Evolutionary conservation across 2,329 filamentous ascomycete species (phyloP), one percentile per base, ranked within the genome.

Genomic region (Penicillium sp.): DNA sequence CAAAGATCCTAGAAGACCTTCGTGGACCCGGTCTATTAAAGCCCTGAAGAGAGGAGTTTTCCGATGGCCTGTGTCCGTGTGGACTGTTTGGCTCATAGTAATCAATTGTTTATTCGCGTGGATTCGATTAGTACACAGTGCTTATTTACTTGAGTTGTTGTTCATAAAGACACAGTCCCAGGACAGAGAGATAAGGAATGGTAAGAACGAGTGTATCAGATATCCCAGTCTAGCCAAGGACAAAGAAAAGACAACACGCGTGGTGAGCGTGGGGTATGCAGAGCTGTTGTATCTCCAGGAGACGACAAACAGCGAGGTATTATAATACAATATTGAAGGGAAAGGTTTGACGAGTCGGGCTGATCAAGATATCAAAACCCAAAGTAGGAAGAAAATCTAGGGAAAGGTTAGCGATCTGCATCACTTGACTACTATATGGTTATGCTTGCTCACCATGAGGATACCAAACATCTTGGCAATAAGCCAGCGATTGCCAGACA

Each of bases 401-500:
- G 52, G 1, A 6, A 40, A 19, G 33, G 60, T 67, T 60, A 65
- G 57, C 19, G 10, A 25, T 13, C 4, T 26, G 14, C 11, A 16
- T 11, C 6, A 19, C 37, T 8, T 14, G 13, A 43, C 11, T 30
- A 14, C 26, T 11, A 45, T 4, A 52, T n/a, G 25, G 26, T 22
- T 58, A 45, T 8, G 69, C 77, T 37, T 8, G 69, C 77, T 37
- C 68, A 82, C 80, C 93, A 97, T 97, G 70, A 98, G 79, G 53
- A 97, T 92, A 62, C 94, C 82, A 76, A 84, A 83, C 86, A 88
- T 88, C 75, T 90, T 91, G 46, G 93, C 93, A 69, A 98, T 89
- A 66, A 99, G 81, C 95, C 94, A 98, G 66, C 95, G 85, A 80
- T 99, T 99, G 64, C 93, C 92, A 59, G 92, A 95, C 30, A 98